Conservation (phyloP, 2,329 filamentous ascomycete species). For the Alternaria angustiovoidea region DNA sequence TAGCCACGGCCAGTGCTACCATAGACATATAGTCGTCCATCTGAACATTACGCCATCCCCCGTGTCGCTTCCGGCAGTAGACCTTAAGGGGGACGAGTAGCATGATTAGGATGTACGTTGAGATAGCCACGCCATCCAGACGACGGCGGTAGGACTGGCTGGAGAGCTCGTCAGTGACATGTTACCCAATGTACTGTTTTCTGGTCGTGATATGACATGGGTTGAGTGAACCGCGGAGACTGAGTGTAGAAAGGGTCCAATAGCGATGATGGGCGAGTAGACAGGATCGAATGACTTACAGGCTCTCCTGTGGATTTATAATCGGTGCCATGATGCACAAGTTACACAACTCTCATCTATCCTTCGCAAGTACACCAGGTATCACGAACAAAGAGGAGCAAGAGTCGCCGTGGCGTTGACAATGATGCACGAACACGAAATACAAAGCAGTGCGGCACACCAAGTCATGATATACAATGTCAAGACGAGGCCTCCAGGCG, state of each 20-base stretch:
- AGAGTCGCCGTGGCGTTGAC: background rate
- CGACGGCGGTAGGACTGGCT: constrained; percentile 23
- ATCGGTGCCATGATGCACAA: constrained; percentile 14
- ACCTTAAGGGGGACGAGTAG: constrained; percentile 34
- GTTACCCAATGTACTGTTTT: background rate
- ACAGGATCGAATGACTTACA: constrained; percentile 9
- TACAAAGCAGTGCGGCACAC: background rate
- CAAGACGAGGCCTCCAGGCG: background rate
- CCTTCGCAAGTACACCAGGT: background rate
- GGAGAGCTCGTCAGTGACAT: background rate
- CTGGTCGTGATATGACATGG: constrained; percentile 8
- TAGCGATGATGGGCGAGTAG: background rate
- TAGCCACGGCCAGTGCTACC: constrained; percentile 24
- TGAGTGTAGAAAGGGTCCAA: background rate
- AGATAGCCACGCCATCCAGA: constrained; percentile 30
- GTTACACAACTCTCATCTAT: background rate
- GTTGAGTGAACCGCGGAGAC: constrained; percentile 1
- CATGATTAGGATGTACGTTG: constrained; percentile 34
- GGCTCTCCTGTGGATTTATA: constrained; percentile 18
- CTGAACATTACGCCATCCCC: constrained; percentile 32
- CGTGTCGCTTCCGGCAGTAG: constrained; percentile 29
- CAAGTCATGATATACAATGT: background rate
- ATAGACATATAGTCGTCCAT: constrained; percentile 31
- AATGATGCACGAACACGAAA: constrained; percentile 1
- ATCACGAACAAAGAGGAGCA: constrained; percentile 4